A percentile compares a stretch with the other conserved stretches of the same genome.
phyloP scores from a whole-genome alignment of 208 protist genomes.

The Crithidia sp. region DNA sequence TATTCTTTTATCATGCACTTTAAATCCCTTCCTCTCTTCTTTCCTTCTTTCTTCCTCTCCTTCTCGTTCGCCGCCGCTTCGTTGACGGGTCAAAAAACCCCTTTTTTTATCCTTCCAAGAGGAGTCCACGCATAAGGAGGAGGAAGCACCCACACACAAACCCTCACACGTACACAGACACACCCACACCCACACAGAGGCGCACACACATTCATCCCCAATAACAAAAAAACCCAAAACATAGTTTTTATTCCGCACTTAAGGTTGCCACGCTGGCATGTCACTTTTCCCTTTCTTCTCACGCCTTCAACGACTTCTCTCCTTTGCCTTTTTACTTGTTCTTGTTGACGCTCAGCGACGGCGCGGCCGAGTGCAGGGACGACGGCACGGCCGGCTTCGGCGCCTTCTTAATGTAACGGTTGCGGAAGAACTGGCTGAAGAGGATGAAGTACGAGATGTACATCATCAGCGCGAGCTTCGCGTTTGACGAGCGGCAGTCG shows the following conservation, averaged over 20 bases:
- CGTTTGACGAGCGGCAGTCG: constrained; percentile 48
- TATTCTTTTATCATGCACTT: constrained; percentile 2
- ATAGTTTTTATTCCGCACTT: too few relatives aligned
- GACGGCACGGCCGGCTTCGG: constrained; percentile 21
- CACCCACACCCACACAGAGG: too few relatives aligned
- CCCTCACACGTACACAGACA: too few relatives aligned
- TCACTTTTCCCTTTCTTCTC: too few relatives aligned
- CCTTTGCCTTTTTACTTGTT: constrained; percentile 2
- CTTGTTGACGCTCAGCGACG: constrained; percentile 7
- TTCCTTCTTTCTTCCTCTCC: not conserved
- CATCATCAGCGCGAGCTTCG: constrained; percentile 69
- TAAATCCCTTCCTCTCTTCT: not conserved
- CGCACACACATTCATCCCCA: too few relatives aligned
- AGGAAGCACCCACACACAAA: too few relatives aligned
- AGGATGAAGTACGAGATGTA: constrained; percentile 88
- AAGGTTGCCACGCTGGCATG: too few relatives aligned
- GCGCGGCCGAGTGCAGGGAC: not conserved
- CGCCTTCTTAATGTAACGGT: constrained; percentile 49
- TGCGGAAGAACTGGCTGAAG: constrained; percentile 80
- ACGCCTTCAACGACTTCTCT: not conserved
- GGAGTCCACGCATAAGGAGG: too few relatives aligned
- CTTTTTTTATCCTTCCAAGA: too few relatives aligned
- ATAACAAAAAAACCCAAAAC: too few relatives aligned
- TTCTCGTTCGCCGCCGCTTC: not conserved
- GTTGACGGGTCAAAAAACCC: too few relatives aligned